These are phyloP conservation scores for Acer saccharum DNA, from an alignment of 345 rosid species.

Conservation along the genomic window DNA sequence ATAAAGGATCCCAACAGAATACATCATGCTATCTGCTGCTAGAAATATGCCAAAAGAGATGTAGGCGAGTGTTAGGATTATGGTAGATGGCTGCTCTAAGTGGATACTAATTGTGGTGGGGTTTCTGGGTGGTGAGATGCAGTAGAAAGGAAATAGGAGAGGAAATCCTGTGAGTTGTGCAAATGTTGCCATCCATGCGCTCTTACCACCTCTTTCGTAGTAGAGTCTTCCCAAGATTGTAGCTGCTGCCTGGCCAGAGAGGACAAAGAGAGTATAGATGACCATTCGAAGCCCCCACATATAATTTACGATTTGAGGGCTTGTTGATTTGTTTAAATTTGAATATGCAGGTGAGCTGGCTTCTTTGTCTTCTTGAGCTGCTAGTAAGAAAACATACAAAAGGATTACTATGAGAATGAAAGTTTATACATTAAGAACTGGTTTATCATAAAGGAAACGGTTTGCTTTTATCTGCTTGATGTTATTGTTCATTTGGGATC, in stretches of 20 bases:
- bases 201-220: no score
- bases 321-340: background rate
- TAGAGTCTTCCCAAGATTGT: no score
- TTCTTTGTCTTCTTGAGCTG: slow-evolving; percentile 24
- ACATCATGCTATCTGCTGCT: slow-evolving; percentile 32
- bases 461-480: background rate
- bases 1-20: slow-evolving; percentile 46
- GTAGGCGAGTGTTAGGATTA: background rate
- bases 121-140: slow-evolving; percentile 25
- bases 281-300: slow-evolving; percentile 21
- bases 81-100: background rate
- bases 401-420: background rate
- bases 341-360: background rate
- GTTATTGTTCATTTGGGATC: background rate
- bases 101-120: background rate
- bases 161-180: no score
- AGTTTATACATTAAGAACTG: background rate
- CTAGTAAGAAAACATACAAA: slow-evolving; percentile 3
- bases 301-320: background rate
- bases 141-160: slow-evolving; percentile 52
- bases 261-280: slow-evolving; percentile 31
- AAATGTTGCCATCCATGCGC: no score
- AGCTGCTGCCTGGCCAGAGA: slow-evolving; percentile 48
- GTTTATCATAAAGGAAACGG: background rate
- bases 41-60: slow-evolving; percentile 16